Conservation (phyloP, 2,329 filamentous ascomycete genomes). For the Fusarium albosuccineum region DNA sequence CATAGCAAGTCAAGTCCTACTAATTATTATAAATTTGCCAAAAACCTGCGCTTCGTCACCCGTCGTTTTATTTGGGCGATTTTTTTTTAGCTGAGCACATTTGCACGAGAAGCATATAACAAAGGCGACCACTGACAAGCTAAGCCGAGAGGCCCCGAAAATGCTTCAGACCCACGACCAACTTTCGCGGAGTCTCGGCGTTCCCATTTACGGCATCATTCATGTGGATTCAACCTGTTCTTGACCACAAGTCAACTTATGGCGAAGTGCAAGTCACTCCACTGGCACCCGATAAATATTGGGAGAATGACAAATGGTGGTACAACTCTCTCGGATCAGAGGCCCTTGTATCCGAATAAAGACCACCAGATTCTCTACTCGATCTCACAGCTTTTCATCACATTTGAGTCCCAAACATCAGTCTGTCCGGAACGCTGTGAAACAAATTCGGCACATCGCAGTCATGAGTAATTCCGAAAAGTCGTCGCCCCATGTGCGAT, state of each 20-base stretch:
- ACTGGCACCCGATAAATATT: not conserved
- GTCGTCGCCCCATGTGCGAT: slow-evolving; percentile 13
- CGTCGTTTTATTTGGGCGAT: too few relatives aligned
- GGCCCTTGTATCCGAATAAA: not conserved
- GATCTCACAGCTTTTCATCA: not conserved
- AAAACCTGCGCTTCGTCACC: too few relatives aligned
- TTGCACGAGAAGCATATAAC: too few relatives aligned
- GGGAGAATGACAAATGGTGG: not conserved
- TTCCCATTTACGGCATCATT: not conserved
- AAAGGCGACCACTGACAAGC: too few relatives aligned
- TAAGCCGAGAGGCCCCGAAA: too few relatives aligned
- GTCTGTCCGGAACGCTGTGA: not conserved
- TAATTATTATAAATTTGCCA: too few relatives aligned
- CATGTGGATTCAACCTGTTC: not conserved
- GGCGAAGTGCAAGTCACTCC: not conserved
- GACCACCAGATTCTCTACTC: not conserved
- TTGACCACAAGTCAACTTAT: not conserved
- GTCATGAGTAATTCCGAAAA: slow-evolving; percentile 1
- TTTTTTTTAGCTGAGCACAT: too few relatives aligned
- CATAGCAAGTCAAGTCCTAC: too few relatives aligned
- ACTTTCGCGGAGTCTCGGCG: not conserved
- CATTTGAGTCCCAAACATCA: not conserved
- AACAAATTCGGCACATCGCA: slow-evolving; percentile 18
- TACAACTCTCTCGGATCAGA: not conserved
- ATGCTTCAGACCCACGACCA: not conserved